Conservation (phyloP, 2,329 filamentous ascomycete species). For the Cryphonectria nitschkei region DNA sequence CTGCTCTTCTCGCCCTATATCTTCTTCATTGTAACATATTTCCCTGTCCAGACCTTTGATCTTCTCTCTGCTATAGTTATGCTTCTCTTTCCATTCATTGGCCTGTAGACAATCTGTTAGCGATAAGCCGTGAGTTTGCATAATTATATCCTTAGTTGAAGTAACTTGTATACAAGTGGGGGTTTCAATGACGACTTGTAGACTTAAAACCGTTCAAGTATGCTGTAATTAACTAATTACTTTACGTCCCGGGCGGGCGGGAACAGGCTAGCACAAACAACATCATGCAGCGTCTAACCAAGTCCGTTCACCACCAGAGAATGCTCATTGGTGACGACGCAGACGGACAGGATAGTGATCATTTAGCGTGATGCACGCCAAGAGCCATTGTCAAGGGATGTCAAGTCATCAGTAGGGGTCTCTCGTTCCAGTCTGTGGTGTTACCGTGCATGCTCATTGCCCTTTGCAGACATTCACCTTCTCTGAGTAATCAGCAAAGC, state of each 20-base stretch:
- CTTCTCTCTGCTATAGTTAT: too few species aligned
- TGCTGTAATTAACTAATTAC: not conserved
- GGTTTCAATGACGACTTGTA: too few species aligned
- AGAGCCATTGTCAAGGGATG: not conserved
- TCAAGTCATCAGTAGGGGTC: not conserved
- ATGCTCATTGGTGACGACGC: not conserved
- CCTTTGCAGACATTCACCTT: not conserved
- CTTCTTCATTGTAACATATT: too few species aligned
- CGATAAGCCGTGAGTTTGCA: not conserved
- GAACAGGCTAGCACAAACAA: not conserved
- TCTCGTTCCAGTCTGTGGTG: conserved; percentile 1
- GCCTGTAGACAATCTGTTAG: too few species aligned
- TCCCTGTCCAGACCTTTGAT: too few species aligned
- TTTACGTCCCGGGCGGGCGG: not conserved
- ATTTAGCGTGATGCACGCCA: not conserved
- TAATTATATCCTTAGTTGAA: too few species aligned
- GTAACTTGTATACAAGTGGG: not conserved
- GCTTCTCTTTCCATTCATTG: too few species aligned
- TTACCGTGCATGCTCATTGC: not conserved
- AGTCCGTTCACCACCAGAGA: not conserved
- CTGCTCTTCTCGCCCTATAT: too few species aligned
- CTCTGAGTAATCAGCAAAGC: not conserved
- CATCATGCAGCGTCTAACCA: not conserved
- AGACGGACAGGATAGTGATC: not conserved
- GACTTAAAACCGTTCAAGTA: not conserved